Evolutionary conservation across 2,329 filamentous ascomycete genomes (phyloP).

Genomic region (Penicillium concentricum): DNA sequence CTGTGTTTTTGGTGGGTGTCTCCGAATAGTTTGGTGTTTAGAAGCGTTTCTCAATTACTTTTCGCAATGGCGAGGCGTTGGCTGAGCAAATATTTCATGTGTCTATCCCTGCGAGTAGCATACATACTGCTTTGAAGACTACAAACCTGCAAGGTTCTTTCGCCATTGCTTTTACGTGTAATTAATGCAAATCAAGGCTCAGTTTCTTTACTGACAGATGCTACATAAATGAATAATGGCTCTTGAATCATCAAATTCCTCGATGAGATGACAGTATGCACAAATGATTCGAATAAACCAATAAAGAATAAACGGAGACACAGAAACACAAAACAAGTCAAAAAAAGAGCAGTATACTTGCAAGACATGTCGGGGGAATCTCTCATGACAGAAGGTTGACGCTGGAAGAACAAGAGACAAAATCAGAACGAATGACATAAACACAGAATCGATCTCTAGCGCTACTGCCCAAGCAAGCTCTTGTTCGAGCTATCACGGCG

Average conservation of each 20-base stretch:
- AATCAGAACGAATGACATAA: conserved; percentile 23
- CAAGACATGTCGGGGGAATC: conserved; percentile 25
- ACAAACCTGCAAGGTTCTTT: neutral
- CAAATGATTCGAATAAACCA: conserved; percentile 5
- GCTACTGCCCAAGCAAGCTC: conserved; percentile 16
- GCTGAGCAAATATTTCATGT: conserved; percentile 20
- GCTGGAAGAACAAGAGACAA: conserved; percentile 19
- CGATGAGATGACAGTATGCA: conserved; percentile 12
- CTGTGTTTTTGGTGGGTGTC: conserved; percentile 7
- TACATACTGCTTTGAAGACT: neutral
- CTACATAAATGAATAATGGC: neutral
- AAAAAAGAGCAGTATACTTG: conserved; percentile 14
- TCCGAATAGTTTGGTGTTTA: conserved; percentile 29
- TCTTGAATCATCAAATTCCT: conserved; percentile 4
- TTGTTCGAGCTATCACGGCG: conserved; percentile 34
- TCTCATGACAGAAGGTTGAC: conserved; percentile 23
- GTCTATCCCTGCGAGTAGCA: conserved; percentile 11
- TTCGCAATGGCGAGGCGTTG: conserved; percentile 32
- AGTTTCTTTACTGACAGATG: neutral
- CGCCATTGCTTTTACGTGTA: neutral
- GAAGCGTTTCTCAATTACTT: conserved; percentile 25
- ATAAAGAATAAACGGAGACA: neutral
- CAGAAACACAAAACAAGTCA: neutral
- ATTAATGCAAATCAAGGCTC: neutral
- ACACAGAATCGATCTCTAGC: conserved; percentile 12